Evolutionary conservation across 192 early-diverging fungal genomes (phyloP).

Genomic region (Coemansia sp.): DNA sequence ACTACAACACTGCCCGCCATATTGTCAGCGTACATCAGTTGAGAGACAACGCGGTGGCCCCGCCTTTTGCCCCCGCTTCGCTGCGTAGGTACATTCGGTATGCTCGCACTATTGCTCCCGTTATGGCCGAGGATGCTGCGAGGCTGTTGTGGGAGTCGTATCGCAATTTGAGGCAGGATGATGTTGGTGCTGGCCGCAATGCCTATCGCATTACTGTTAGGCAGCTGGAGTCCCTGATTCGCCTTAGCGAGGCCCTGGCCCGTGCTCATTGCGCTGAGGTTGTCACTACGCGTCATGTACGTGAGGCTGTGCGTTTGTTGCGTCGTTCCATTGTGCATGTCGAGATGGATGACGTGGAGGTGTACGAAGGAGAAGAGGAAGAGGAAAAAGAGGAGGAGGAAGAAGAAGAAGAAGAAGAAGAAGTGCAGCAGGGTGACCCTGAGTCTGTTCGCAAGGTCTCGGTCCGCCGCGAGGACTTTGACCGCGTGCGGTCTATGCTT

Average conservation of each 20-base stretch:
- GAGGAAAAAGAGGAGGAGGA: conserved; percentile 7
- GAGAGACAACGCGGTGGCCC: conserved; percentile 63
- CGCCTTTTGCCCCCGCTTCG: conserved; percentile 71
- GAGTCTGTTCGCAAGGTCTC: conserved; percentile 44
- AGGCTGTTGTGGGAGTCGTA: conserved; percentile 78
- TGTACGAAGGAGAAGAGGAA: conserved; percentile 52
- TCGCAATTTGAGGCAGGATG: conserved; percentile 80
- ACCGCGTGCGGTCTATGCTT: conserved; percentile 55
- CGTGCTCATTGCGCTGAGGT: conserved; percentile 71
- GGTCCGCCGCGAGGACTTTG: conserved; percentile 60
- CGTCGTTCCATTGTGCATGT: conserved; percentile 87
- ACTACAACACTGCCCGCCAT: conserved; percentile 88
- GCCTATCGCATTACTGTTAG: conserved; percentile 95
- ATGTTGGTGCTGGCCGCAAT: conserved; percentile 67
- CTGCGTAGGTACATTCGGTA: conserved; percentile 83
- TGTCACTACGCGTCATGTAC: conserved; percentile 70
- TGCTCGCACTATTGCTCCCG: conserved; percentile 83
- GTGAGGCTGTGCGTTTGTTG: conserved; percentile 80
- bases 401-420: conserved; percentile 4
- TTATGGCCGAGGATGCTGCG: conserved; percentile 73
- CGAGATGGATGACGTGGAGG: conserved; percentile 71
- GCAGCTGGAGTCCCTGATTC: conserved; percentile 94
- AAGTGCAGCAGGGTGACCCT: no score
- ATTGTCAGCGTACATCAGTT: conserved; percentile 84
- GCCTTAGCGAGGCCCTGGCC: conserved; percentile 92